These are phyloP conservation scores for Primulina eburnea DNA, from an alignment of 257 asterid genomes.

Conservation along the genomic window DNA sequence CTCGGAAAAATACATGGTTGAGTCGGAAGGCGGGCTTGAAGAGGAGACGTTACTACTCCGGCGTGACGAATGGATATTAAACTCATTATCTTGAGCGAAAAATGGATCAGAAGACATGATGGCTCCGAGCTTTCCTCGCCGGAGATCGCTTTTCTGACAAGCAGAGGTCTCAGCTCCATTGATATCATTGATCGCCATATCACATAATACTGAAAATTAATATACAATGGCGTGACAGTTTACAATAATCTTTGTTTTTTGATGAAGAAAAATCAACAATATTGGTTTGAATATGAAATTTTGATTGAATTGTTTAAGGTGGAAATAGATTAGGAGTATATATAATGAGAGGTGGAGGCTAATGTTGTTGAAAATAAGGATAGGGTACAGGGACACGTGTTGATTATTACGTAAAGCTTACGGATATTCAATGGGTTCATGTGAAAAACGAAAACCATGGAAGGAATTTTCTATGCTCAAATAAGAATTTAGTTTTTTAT, in stretches of 20 bases:
- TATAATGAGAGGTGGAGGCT: too few relatives aligned
- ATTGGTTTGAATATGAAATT: not conserved
- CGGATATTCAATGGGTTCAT: too few relatives aligned
- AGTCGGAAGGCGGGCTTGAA: not conserved
- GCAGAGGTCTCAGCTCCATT: slow-evolving; percentile 15
- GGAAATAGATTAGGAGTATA: not conserved
- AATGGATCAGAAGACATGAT: slow-evolving; percentile 33
- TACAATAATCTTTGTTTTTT: not conserved
- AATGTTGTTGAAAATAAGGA: not conserved
- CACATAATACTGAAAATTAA: not conserved
- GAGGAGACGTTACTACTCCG: slow-evolving; percentile 30
- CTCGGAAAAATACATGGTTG: not conserved
- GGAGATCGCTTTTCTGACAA: slow-evolving; percentile 18
- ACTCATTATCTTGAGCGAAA: not conserved
- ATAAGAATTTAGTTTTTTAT: too few relatives aligned
- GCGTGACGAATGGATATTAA: not conserved
- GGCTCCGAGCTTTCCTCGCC: slow-evolving; percentile 29
- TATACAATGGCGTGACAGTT: not conserved
- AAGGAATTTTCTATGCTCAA: too few relatives aligned
- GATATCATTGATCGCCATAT: slow-evolving; percentile 24
- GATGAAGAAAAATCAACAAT: too few relatives aligned
- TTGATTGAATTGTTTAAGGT: not conserved
- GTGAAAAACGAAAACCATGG: too few relatives aligned
- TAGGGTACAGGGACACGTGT: not conserved
- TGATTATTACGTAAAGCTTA: not conserved